Conservation (phyloP, 306 rosid species). For the Fragaria nilgerrensis region DNA sequence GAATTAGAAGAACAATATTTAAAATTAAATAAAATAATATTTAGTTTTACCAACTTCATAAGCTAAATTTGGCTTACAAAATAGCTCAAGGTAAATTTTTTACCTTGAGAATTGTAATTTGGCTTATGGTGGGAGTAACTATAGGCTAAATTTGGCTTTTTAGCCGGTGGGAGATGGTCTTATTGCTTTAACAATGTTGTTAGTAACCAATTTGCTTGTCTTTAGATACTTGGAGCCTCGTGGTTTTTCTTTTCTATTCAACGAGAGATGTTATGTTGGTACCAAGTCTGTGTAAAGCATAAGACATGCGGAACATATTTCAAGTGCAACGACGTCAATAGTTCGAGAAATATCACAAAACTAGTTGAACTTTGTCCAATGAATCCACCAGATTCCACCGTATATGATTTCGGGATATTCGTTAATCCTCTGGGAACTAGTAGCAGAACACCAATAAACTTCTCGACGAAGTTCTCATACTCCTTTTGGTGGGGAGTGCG, state of each 20-base stretch:
- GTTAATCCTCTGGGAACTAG: too few relatives aligned
- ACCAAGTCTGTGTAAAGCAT: neutral
- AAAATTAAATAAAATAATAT: too few relatives aligned
- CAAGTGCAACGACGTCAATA: neutral
- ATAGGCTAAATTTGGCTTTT: too few relatives aligned
- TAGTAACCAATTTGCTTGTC: neutral
- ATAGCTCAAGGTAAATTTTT: too few relatives aligned
- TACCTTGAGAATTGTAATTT: too few relatives aligned
- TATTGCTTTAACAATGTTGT: neutral
- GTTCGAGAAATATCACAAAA: neutral
- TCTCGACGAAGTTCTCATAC: neutral
- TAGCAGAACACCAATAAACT: too few relatives aligned
- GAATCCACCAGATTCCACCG: neutral
- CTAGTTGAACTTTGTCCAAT: neutral
- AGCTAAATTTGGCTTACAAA: too few relatives aligned
- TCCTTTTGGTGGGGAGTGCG: neutral
- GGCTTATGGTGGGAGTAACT: too few relatives aligned
- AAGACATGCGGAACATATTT: neutral
- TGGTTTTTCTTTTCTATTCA: neutral
- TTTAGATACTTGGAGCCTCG: neutral
- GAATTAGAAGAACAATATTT: too few relatives aligned
- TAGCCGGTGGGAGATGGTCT: too few relatives aligned
- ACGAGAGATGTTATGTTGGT: neutral
- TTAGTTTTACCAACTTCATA: too few relatives aligned
- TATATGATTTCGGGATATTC: neutral